A percentile compares a stretch with the other conserved stretches of the same genome.
Evolutionary conservation across 352 stramenopile genomes (phyloP).

Genomic region (Phytophthora aleatoria): DNA sequence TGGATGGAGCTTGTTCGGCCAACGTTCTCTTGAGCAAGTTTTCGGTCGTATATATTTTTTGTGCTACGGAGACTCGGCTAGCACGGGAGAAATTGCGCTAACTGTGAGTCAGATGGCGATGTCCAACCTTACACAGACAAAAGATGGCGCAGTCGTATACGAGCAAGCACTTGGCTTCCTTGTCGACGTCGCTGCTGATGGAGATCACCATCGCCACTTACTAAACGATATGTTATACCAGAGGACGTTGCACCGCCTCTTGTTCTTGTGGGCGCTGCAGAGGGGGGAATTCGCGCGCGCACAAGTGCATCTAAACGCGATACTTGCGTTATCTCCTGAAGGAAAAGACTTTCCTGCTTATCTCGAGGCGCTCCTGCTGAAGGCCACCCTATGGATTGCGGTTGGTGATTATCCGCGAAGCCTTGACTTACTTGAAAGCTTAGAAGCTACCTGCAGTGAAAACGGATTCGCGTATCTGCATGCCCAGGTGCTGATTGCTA

Average conservation of each 20-base stretch:
- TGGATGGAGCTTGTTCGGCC: conserved; percentile 60
- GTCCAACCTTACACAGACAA: conserved; percentile 19
- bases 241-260: conserved; percentile 50
- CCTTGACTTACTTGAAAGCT: conserved; percentile 42
- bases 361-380: conserved; percentile 46
- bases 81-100: conserved; percentile 51
- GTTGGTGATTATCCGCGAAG: conserved; percentile 42
- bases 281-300: conserved; percentile 46
- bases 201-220: conserved; percentile 21
- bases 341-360: conserved; percentile 52
- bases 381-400: conserved; percentile 38
- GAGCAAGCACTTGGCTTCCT: conserved; percentile 40
- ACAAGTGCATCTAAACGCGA: conserved; percentile 45
- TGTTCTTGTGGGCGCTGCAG: conserved; percentile 57
- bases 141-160: conserved; percentile 33
- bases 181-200: conserved; percentile 22
- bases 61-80: conserved; percentile 63
- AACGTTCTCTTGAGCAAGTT: conserved; percentile 48
- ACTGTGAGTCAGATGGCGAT: conserved; percentile 58
- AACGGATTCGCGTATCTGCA: conserved; percentile 51
- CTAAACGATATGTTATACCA: conserved; percentile 47
- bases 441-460: conserved; percentile 50
- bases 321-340: conserved; percentile 51
- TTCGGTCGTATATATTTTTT: conserved; percentile 55
- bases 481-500: conserved; percentile 56